Conservation (phyloP, 2,329 filamentous ascomycete species). For the Westerdykella ornata region DNA sequence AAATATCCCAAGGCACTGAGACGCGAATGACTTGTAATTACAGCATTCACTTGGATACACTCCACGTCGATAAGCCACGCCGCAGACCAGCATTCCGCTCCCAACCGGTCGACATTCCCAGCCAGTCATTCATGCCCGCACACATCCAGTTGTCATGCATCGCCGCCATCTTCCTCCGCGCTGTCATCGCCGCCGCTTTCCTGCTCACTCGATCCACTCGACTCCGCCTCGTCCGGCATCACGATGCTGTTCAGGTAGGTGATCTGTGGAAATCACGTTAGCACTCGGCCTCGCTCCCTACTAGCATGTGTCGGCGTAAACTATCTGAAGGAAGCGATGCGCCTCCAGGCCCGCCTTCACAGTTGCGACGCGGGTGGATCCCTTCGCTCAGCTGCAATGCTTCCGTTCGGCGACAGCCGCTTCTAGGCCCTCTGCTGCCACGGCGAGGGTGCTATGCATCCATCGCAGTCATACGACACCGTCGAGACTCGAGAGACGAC, state of each 20-base stretch:
- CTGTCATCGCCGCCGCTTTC: conserved; percentile 17
- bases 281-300: conserved; percentile 9
- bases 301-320: background rate
- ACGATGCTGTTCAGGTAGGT: conserved; percentile 47
- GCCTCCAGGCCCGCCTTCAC: conserved; percentile 6
- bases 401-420: background rate
- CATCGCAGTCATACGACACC: background rate
- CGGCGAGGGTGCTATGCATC: background rate
- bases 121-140: conserved; percentile 4
- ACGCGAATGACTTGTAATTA: too few species aligned
- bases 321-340: conserved; percentile 1
- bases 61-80: background rate
- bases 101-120: conserved; percentile 1
- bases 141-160: conserved; percentile 6
- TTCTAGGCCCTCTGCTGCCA: background rate
- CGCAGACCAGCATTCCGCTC: conserved; percentile 5
- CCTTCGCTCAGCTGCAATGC: background rate
- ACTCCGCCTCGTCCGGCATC: conserved; percentile 41
- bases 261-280: conserved; percentile 38
- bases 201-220: conserved; percentile 5
- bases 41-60: too few species aligned
- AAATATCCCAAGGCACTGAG: too few species aligned
- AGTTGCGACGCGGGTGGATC: background rate
- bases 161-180: conserved; percentile 18
- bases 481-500: background rate